A percentile compares a stretch with the other conserved stretches of the same genome.
Conservation (phyloP, 1,139 yeast species). For the Hemisphaericaspora lyxosophila region DNA sequence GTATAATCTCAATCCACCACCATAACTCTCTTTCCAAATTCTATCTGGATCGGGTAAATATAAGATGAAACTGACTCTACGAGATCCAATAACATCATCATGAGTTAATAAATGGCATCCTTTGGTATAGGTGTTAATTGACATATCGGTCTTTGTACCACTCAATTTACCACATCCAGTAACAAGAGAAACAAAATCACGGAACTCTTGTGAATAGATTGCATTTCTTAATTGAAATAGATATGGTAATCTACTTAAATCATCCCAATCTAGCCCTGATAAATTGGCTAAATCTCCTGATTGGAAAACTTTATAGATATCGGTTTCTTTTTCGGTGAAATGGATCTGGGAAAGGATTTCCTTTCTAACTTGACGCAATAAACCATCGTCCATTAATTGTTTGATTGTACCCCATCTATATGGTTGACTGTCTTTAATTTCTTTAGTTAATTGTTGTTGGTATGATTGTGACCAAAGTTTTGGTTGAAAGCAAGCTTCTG, state of each 20-base stretch:
- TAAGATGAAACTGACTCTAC: slow-evolving; percentile 88
- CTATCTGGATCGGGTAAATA: slow-evolving; percentile 92
- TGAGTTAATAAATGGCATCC: slow-evolving; percentile 95
- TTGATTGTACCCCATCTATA: slow-evolving; percentile 87
- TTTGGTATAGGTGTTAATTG: slow-evolving; percentile 84
- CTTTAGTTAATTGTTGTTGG: slow-evolving; percentile 38
- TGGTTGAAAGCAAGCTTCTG: slow-evolving; percentile 32
- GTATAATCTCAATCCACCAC: slow-evolving; percentile 87
- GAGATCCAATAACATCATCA: slow-evolving; percentile 95
- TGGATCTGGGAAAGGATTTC: slow-evolving; percentile 84
- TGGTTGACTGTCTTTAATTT: slow-evolving; percentile 61
- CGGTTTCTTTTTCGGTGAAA: slow-evolving; percentile 94
- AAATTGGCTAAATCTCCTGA: slow-evolving; percentile 94
- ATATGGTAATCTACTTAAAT: slow-evolving; percentile 69
- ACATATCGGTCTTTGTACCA: slow-evolving; percentile 88
- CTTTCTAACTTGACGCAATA: slow-evolving; percentile 73
- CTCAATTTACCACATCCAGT: slow-evolving; percentile 89
- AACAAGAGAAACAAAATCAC: slow-evolving; percentile 76
- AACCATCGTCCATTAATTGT: slow-evolving; percentile 69
- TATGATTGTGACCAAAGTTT: slow-evolving; percentile 53
- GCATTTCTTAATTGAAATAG: slow-evolving; percentile 79
- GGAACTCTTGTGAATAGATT: slow-evolving; percentile 79
- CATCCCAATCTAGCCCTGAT: slow-evolving; percentile 79
- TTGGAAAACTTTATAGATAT: slow-evolving; percentile 91
- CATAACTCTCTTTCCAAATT: slow-evolving; percentile 82